phyloP scores from a whole-genome alignment of 1,284 basidiomycete species.

The Ganoderma meredithae region DNA sequence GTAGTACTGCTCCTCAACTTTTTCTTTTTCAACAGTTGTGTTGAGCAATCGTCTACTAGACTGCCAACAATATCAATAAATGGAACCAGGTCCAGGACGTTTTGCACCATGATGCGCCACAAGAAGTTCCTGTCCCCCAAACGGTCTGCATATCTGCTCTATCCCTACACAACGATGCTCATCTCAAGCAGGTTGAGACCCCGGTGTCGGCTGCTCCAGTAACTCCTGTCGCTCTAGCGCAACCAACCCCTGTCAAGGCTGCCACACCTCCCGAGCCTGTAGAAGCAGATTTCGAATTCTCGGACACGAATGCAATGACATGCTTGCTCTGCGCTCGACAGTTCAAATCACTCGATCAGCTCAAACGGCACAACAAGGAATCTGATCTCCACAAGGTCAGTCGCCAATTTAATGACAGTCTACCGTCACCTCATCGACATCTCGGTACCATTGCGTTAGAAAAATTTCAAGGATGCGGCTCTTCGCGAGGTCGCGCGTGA shows the following conservation, averaged over 20 bases:
- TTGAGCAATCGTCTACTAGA: slow-evolving; percentile 52
- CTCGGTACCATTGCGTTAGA: slow-evolving; percentile 53
- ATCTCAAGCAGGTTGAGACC: slow-evolving; percentile 22
- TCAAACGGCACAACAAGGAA: slow-evolving; percentile 87
- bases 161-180: slow-evolving; percentile 15
- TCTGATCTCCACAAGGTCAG: slow-evolving; percentile 91
- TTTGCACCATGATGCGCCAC: slow-evolving; percentile 51
- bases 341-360: slow-evolving; percentile 86
- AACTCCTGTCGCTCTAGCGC: slow-evolving; percentile 27
- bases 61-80: slow-evolving; percentile 88
- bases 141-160: slow-evolving; percentile 13
- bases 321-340: slow-evolving; percentile 92
- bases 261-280: slow-evolving; percentile 46
- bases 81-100: slow-evolving; percentile 95
- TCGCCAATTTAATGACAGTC: background rate
- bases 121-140: slow-evolving; percentile 26
- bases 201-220: slow-evolving; percentile 31
- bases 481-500: slow-evolving; percentile 77
- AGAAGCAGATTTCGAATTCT: slow-evolving; percentile 77
- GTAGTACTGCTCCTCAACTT: background rate
- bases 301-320: slow-evolving; percentile 73
- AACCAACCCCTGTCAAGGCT: slow-evolving; percentile 32
- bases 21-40: background rate
- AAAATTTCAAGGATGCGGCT: slow-evolving; percentile 78
- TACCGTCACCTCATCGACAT: slow-evolving; percentile 22